Base-by-base conservation (phyloP, 2,329 filamentous ascomycete species). In the Lasiodiplodia gonubiensis region DNA sequence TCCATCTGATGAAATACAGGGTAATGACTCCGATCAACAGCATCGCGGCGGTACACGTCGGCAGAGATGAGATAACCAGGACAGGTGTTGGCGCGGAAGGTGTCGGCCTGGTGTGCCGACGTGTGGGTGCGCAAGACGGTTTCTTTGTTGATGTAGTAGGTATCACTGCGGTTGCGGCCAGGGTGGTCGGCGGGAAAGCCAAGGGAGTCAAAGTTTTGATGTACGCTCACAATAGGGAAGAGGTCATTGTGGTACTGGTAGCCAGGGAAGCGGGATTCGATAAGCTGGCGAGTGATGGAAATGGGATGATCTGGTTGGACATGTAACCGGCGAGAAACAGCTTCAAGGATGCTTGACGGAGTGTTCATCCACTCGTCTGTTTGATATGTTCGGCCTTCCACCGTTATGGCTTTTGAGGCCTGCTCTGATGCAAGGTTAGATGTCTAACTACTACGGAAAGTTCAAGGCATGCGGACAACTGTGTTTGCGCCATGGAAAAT, bases 1-100 rank as follows among this genome's bases (percentile, higher is more conserved):
- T 99, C 95, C 94, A 98, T 98, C 81, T 99, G 95, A 80, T 99
- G 95, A 80, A 99, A 99, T 68, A 97, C 89, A 0, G 95, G 95
- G 80, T 98, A 98, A 80, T 99, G 95, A 72, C 90, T 95, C 67
- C 92, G 88, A 80, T 99, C 95, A 74, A 99, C 91, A 67, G 94
- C 94, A 86, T 99, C 95, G 71, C 95, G 87, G 52, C 95, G 89
- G 79, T 98, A 99, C 21, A 99, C 95, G 78, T 99, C 95, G 27
- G 94, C 95, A 68, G 91, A 91, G 76, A 99, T 92, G 39, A 97
- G 90, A 77, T 93, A 99, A 3, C 94, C 95, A 46, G 89, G 86
- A 72, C 86, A 91, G 71, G 86, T 80, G 80, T 93, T 88, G 68
- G 86, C 84, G 71, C 89, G 84, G 84, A 98, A 92, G 68, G 91